Percentiles rank a stretch among this genome's conserved stretches.
phyloP scores from a whole-genome alignment of 1,139 yeast genomes.

The Saccharomyces hybrid region DNA sequence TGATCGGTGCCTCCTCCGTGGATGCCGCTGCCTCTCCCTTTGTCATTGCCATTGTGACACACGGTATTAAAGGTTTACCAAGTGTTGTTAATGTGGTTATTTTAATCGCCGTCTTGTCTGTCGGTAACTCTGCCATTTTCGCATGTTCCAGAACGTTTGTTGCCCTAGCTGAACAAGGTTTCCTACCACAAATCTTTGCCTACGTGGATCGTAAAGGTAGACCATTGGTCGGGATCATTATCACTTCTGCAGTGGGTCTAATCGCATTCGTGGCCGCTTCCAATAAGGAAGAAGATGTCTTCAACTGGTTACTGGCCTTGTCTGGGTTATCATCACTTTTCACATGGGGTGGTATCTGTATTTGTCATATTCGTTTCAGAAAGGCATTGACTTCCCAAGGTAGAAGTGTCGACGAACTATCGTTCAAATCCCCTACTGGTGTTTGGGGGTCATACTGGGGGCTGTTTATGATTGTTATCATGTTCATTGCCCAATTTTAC shows the following conservation, averaged over 20 bases:
- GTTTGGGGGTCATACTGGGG: conserved; percentile 48
- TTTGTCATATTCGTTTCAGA: conserved; percentile 60
- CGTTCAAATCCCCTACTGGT: conserved; percentile 50
- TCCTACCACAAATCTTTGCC: conserved; percentile 54
- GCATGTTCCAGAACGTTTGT: conserved; percentile 60
- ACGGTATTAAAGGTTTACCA: conserved; percentile 49
- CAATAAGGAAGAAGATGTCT: conserved; percentile 46
- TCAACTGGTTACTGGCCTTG: conserved; percentile 59
- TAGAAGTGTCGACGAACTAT: conserved; percentile 46
- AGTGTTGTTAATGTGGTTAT: conserved; percentile 47
- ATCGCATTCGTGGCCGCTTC: conserved; percentile 55
- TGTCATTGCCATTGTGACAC: conserved; percentile 49
- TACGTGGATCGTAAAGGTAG: conserved; percentile 63
- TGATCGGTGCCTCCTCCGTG: conserved; percentile 37
- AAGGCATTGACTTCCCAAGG: conserved; percentile 51
- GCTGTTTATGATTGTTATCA: conserved; percentile 39
- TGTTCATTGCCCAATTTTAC: conserved; percentile 46
- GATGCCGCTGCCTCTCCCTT: conserved; percentile 55
- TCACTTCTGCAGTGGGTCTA: conserved; percentile 45
- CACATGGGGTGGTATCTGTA: conserved; percentile 60
- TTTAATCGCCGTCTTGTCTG: conserved; percentile 57
- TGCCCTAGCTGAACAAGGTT: conserved; percentile 56
- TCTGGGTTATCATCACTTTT: conserved; percentile 60
- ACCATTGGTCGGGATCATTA: conserved; percentile 50
- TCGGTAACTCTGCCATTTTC: conserved; percentile 61